Percentiles rank a stretch among this genome's conserved stretches.
These are phyloP conservation scores for Bullera alba DNA, from an alignment of 768 basidiomycete genomes.

Conservation along the genomic window DNA sequence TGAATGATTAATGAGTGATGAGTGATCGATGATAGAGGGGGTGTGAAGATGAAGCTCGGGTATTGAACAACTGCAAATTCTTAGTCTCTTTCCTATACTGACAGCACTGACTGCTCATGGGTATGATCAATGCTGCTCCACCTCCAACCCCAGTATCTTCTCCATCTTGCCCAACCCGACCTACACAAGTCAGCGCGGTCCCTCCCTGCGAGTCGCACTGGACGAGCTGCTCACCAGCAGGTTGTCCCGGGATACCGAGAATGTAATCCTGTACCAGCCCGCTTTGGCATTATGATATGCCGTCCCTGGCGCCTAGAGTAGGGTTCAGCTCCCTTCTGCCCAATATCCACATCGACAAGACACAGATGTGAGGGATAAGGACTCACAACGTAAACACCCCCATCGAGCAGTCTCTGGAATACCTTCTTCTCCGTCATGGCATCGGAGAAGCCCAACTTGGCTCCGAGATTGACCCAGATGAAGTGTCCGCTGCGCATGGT, in stretches of 20 bases:
- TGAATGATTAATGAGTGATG: no score
- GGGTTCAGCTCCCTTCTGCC: not conserved
- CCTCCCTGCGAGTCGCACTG: no score
- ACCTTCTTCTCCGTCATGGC: constrained; percentile 32
- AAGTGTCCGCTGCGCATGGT: constrained; percentile 37
- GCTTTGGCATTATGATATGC: constrained; percentile 33
- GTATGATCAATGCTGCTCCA: no score
- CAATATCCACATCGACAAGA: not conserved
- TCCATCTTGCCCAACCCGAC: constrained; percentile 36
- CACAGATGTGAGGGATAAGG: no score
- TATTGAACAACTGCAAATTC: no score
- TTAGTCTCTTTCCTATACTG: no score
- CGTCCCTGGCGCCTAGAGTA: constrained; percentile 33
- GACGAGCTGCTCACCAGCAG: no score
- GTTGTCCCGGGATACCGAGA: constrained; percentile 33
- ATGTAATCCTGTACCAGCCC: constrained; percentile 39
- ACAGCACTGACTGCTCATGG: no score
- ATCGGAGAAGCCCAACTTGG: constrained; percentile 25
- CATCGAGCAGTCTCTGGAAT: constrained; percentile 39
- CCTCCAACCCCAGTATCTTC: constrained; percentile 10
- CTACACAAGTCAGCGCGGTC: no score
- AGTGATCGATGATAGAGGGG: no score
- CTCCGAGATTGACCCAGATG: constrained; percentile 41
- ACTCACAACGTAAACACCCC: constrained; percentile 42
- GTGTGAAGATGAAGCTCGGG: no score